Conservation (phyloP, 208 protist genomes). For the Leishmania guyanensis region DNA sequence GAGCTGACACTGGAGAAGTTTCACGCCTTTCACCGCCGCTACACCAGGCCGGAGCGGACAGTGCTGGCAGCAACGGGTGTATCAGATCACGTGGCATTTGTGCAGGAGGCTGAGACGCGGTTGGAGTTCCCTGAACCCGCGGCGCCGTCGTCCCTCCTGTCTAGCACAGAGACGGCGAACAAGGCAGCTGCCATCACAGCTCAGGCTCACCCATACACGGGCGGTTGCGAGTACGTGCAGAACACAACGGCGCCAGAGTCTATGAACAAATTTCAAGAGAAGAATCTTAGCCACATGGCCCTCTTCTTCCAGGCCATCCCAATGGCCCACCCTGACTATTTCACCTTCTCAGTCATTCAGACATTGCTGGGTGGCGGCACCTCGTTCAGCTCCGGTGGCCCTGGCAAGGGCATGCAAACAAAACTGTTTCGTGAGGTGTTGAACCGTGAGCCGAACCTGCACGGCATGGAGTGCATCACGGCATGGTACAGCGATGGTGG, state of each 20-base stretch:
- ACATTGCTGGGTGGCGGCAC: slow-evolving; percentile 88
- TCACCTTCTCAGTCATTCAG: slow-evolving; percentile 89
- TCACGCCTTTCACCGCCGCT: slow-evolving; percentile 56
- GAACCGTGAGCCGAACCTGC: slow-evolving; percentile 66
- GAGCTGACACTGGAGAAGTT: slow-evolving; percentile 70
- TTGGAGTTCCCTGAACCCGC: slow-evolving; percentile 51
- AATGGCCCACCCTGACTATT: slow-evolving; percentile 85
- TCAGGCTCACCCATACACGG: slow-evolving; percentile 64
- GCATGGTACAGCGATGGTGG: slow-evolving; percentile 92
- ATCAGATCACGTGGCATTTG: slow-evolving; percentile 72
- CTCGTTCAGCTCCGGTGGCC: slow-evolving; percentile 90
- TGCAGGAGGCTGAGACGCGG: slow-evolving; percentile 56
- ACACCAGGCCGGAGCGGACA: slow-evolving; percentile 70
- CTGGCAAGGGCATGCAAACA: slow-evolving; percentile 94
- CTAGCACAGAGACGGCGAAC: background rate
- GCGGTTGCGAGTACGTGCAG: slow-evolving; percentile 68
- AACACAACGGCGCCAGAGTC: slow-evolving; percentile 87
- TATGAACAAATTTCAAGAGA: slow-evolving; percentile 92
- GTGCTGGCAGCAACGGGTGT: slow-evolving; percentile 86
- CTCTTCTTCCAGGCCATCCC: slow-evolving; percentile 89
- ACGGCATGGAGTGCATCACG: slow-evolving; percentile 90
- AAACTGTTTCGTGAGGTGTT: slow-evolving; percentile 92
- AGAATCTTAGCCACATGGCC: slow-evolving; percentile 88
- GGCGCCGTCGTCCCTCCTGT: slow-evolving; percentile 1
- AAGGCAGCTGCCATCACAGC: slow-evolving; percentile 8